Evolutionary conservation across 441 rosid species (phyloP), one percentile per base, ranked within the genome.

Genomic region (Aleurites moluccanus): DNA sequence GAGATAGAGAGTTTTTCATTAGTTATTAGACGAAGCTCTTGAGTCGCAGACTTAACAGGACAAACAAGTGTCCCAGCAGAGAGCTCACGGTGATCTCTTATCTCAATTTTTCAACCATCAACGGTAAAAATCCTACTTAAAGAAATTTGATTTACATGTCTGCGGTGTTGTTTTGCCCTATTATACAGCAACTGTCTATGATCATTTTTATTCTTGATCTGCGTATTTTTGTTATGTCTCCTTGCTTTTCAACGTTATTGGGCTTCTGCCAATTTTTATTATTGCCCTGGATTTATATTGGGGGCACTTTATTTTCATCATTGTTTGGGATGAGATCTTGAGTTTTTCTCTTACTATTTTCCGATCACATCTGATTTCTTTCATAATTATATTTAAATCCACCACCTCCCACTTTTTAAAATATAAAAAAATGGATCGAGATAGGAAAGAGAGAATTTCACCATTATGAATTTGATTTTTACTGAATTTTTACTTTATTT

Each of bases 281-380:
- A 4, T 69, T 67, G 30, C 38, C 14, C 14, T 20, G 18, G 35
- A 13, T 73, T 59, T 64, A 28, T 45, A 77, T 62, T 42, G 47
- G 42, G 38, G 76, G 25, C 68, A 14, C 21, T 69, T 70, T 30
- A 3, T 28, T 23, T 64, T 50, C 6, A 21, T 64, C 52, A 52
- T 70, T 67, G 72, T 63, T 56, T 55, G 16, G 6, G 64, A 67
- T 59, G 77, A 50, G 83, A 82, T 77, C 81, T 79, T 45, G 49
- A 25, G 27, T 71, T 79, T 52, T 44, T 9, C 11, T 3, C 3
- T 16, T 5, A 23, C 13, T 10, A 14, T 20, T 61, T 61, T 61
- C 4, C n/a, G 2, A 28, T 28, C 40, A 15, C 14, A 25, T 69
- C 27, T 40, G 28, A 18, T n/a, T 25, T 1, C 56, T 60, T 13